Base-by-base conservation (phyloP, 495 filamentous ascomycete genomes). In the Schizothecium vesticola region DNA sequence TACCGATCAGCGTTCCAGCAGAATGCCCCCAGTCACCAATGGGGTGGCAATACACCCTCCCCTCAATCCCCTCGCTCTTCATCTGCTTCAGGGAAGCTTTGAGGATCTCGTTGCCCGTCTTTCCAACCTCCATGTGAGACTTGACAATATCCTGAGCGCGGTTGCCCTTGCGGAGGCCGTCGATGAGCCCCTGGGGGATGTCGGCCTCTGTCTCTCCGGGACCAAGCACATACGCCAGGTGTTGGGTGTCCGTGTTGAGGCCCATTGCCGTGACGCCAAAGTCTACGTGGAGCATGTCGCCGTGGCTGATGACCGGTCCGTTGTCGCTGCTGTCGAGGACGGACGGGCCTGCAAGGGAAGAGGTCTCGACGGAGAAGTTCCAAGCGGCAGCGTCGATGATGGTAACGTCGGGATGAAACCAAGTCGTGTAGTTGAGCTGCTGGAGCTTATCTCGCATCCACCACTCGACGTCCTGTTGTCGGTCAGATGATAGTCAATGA, bases 11-110 rank as follows among this genome's bases (percentile, higher is more conserved):
- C 3, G 82, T 75, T 1, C 82, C 81, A 1, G 82, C 82, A 6
- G 77, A 78, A 70, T 84, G 82, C 0, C 81, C 82, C 80, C 80
- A 83, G 74, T 84, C 82, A 1, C 82, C 82, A 33, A 81, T 81
- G n/a, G 82, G 78, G 63, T 84, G 81, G 33, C 71, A 79, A 55
- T 84, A 84, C 1, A 84, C 75, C 71, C 73, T 80, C 1, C 80
- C 82, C 56, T 79, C 74, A 25, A 84, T 80, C 8, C 77, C 79
- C 67, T 82, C 82, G 19, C 56, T 70, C 5, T 64, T 61, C 77
- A 83, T 81, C 67, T 83, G 75, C 43, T 70, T 59, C 21, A 76
- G 69, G 0, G 71, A 64, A 0, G 69, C 72, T 57, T 76, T 76
- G 31, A 84, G 68, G 31, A 83, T 82, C 43, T 76, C 74, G 36